phyloP scores from a whole-genome alignment of 768 basidiomycete species.

The Chalciporus piperatus region DNA sequence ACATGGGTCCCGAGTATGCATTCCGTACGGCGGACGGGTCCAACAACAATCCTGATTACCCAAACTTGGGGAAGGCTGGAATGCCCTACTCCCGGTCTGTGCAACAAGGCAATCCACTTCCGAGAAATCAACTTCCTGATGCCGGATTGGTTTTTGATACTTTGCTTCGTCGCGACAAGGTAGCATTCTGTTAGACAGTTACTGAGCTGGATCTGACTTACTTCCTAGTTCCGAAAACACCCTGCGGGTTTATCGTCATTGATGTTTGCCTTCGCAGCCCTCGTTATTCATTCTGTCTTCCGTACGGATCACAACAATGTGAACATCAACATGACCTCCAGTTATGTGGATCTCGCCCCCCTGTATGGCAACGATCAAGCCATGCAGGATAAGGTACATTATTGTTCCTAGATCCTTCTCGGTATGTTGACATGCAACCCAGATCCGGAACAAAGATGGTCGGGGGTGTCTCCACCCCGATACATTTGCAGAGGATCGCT shows the following conservation, averaged over 20 bases:
- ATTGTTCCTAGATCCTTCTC: background rate
- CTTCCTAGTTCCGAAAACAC: constrained; percentile 64
- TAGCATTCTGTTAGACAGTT: constrained; percentile 23
- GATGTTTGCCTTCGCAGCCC: constrained; percentile 80
- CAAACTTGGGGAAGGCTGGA: constrained; percentile 74
- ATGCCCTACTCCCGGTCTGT: constrained; percentile 84
- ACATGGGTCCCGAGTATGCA: constrained; percentile 56
- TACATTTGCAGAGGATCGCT: constrained; percentile 73
- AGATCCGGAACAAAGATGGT: constrained; percentile 49
- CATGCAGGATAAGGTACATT: constrained; percentile 54
- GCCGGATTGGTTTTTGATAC: constrained; percentile 79
- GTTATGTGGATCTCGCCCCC: constrained; percentile 82
- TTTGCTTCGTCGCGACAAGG: constrained; percentile 68
- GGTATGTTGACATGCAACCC: background rate
- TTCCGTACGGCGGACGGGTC: constrained; percentile 79
- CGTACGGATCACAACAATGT: constrained; percentile 68
- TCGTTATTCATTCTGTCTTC: constrained; percentile 87
- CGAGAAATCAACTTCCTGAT: constrained; percentile 70
- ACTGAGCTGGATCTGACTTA: background rate
- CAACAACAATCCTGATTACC: constrained; percentile 66
- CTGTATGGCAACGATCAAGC: constrained; percentile 74
- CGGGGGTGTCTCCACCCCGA: constrained; percentile 68
- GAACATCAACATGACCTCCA: constrained; percentile 79
- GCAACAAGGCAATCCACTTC: constrained; percentile 63
- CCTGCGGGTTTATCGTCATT: constrained; percentile 75